A percentile compares a stretch with the other conserved stretches of the same genome.
These are phyloP conservation scores for Dacryopinax spathularia DNA, from an alignment of 768 basidiomycete genomes.

Conservation along the genomic window DNA sequence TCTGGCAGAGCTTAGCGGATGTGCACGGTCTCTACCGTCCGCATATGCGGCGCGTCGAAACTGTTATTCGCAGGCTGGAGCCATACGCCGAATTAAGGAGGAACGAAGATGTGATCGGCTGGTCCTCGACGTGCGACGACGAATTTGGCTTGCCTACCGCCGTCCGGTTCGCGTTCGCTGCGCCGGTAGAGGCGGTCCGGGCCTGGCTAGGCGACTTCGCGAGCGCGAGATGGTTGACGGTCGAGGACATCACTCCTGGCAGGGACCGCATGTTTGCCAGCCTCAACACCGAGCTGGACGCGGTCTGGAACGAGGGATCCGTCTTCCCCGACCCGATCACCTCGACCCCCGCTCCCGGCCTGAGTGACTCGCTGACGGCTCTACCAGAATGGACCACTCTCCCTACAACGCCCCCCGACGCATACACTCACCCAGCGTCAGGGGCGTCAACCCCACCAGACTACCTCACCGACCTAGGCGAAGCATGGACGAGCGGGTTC, in stretches of 20 bases:
- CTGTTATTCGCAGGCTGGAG: not conserved
- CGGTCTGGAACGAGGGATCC: not conserved
- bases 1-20: not conserved
- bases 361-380: not conserved
- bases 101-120: slow-evolving; percentile 1
- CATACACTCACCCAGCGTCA: not conserved
- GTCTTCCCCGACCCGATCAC: not conserved
- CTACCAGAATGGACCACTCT: not conserved
- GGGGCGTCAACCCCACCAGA: not conserved
- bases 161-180: not conserved
- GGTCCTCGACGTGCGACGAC: not conserved
- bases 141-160: not conserved
- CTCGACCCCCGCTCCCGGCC: not conserved
- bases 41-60: not conserved
- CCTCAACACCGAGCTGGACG: not conserved
- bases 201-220: not conserved
- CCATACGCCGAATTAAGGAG: not conserved
- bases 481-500: not conserved
- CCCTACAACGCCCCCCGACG: not conserved
- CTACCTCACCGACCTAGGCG: not conserved
- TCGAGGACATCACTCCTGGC: not conserved
- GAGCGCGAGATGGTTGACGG: not conserved
- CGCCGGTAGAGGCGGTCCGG: not conserved
- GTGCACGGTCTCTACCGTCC: not conserved
- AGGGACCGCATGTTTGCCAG: not conserved